These are phyloP conservation scores for Thielaviopsis musarum DNA, from an alignment of 2,329 filamentous ascomycete species.

Conservation along the genomic window DNA sequence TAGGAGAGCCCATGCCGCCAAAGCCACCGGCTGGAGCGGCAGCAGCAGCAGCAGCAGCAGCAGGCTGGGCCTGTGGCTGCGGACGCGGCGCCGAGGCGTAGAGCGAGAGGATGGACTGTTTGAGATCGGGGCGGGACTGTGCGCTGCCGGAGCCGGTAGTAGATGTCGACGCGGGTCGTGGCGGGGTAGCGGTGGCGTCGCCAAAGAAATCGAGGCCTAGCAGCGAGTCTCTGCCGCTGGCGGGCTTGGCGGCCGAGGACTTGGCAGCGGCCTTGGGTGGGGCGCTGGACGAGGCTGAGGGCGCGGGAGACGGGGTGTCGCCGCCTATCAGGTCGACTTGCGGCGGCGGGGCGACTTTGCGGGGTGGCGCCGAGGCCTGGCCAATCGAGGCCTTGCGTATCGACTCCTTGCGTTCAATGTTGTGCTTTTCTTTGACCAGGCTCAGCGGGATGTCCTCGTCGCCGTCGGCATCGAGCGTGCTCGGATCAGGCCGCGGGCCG, in stretches of 20 bases:
- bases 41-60: conserved; percentile 39
- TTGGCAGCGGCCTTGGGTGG: conserved; percentile 18
- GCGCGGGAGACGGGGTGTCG: conserved; percentile 45
- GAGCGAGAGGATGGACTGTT: conserved; percentile 90
- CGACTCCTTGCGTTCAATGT: conserved; percentile 41
- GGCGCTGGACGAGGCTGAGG: conserved; percentile 13
- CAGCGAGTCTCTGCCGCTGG: conserved; percentile 73
- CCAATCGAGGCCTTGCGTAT: conserved; percentile 42
- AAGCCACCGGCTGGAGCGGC: conserved; percentile 44
- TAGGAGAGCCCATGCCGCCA: conserved; percentile 47
- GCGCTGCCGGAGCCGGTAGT: conserved; percentile 41
- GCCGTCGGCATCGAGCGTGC: conserved; percentile 56
- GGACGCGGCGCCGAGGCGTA: conserved; percentile 74
- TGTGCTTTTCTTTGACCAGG: conserved; percentile 50
- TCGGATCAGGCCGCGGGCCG: conserved; percentile 82
- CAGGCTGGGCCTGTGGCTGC: conserved; percentile 34
- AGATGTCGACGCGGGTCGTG: conserved; percentile 63
- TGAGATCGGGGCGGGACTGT: conserved; percentile 77
- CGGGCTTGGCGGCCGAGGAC: conserved; percentile 37
- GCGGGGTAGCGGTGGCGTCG: conserved; percentile 43
- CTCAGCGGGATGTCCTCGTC: conserved; percentile 64
- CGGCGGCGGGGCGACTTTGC: conserved; percentile 7
- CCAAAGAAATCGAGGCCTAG: conserved; percentile 87
- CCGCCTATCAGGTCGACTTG: conserved; percentile 73
- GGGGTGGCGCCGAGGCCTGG: conserved; percentile 22